Base-by-base conservation (phyloP, 2,329 filamentous ascomycete genomes). In the Aspergillus floridensis region DNA sequence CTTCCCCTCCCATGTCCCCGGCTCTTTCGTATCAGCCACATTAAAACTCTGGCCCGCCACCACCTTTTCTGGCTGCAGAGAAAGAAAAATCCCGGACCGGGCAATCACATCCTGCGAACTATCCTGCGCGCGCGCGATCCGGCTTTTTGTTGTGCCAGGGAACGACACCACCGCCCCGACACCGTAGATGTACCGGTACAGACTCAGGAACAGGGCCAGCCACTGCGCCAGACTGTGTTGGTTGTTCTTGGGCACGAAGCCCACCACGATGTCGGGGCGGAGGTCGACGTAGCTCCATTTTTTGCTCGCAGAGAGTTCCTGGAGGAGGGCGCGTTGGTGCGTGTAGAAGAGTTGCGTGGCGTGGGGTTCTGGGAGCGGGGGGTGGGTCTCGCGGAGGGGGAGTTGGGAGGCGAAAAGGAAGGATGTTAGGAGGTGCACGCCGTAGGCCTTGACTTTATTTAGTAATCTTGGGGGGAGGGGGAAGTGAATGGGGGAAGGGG, bases 241-340 rank as follows among this genome's bases (percentile, higher is more conserved):
- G 22, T n/a, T 56, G 49, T 59, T 59, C 49, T 57, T 56, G 8
- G 58, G 58, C 7, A 57, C 49, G 41, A 57, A 57, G 2, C 58
- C 49, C 24, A 56, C 41, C 41, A 57, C 56, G 5, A 59, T 48
- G 21, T 57, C 53, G 2, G 58, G 58, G 38, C 49, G 38, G 8
- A 49, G 26, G 11, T 59, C 49, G 49, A 35, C 14, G 49, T 53
- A 57, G 3, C 49, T 57, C 58, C 49, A 59, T 19, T 24, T 11
- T 8, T 57, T 57, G 22, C 8, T 3, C 11, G 49, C 7, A 5
- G 35, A 51, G 5, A 56, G 8, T 1, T 24, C 21, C 19, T 22
- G 44, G 2, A 57, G 22, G 26, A 50, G 46, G 2, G 52, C 31
- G 38, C 35, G 32, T n/a, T 60, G 58, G 44, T 60, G 26, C 7